Percentiles rank a stretch among this genome's conserved stretches.
Conservation (phyloP, 768 basidiomycete genomes). For the Melanogaster broomeanus region DNA sequence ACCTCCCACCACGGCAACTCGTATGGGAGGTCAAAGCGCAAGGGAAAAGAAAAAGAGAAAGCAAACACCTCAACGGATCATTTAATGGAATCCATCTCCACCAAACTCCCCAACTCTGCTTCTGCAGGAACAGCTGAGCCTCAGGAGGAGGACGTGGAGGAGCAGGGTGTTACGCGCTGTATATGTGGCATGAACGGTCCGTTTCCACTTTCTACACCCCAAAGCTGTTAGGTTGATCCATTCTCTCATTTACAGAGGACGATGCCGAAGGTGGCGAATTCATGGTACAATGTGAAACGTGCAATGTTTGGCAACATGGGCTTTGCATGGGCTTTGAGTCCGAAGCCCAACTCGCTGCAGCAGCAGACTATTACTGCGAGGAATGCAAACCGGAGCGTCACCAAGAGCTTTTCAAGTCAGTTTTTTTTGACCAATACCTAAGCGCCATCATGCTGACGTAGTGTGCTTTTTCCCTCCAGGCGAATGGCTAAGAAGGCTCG, state of each 20-base stretch:
- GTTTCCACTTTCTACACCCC: constrained; percentile 26
- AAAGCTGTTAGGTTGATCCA: constrained; percentile 23
- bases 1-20: constrained; percentile 29
- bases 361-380: constrained; percentile 92
- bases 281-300: constrained; percentile 97
- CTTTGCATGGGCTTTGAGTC: constrained; percentile 92
- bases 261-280: constrained; percentile 87
- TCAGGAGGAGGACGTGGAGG: constrained; percentile 49
- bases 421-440: constrained; percentile 18
- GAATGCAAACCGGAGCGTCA: constrained; percentile 88
- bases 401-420: constrained; percentile 78
- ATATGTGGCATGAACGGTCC: constrained; percentile 81
- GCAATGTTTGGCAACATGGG: constrained; percentile 98
- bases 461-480: constrained; percentile 38
- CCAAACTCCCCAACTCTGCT: constrained; percentile 29
- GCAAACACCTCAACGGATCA: constrained; percentile 31
- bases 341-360: constrained; percentile 70
- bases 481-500: constrained; percentile 63
- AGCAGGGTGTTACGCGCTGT: constrained; percentile 72
- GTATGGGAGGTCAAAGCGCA: constrained; percentile 58
- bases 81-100: constrained; percentile 26
- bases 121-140: constrained; percentile 36
- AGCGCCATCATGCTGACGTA: constrained; percentile 17
- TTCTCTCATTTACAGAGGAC: constrained; percentile 51
- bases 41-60: constrained; percentile 66